Percentiles rank a stretch among this genome's conserved stretches.
phyloP scores from a whole-genome alignment of 768 basidiomycete genomes.

The Amanita jacksonii region DNA sequence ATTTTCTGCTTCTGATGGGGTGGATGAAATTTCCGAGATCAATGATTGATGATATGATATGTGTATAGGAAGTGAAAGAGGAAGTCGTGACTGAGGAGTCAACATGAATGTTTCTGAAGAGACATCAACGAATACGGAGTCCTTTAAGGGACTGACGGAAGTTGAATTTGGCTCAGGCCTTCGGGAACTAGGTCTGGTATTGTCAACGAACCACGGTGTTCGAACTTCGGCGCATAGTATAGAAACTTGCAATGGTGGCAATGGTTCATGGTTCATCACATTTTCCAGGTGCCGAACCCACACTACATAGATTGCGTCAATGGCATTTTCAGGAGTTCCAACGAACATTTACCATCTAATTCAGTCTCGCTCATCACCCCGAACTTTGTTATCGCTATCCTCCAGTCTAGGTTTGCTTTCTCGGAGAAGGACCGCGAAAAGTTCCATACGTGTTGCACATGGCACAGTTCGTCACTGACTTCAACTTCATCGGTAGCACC shows the following conservation, averaged over 20 bases:
- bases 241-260: constrained; percentile 47
- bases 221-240: constrained; percentile 51
- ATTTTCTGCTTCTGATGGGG: background rate
- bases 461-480: constrained; percentile 33
- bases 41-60: constrained; percentile 26
- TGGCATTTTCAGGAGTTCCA: constrained; percentile 2
- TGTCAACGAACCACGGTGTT: constrained; percentile 50
- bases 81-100: constrained; percentile 30
- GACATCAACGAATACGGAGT: constrained; percentile 30
- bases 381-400: constrained; percentile 60
- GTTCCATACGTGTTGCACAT: constrained; percentile 58
- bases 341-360: constrained; percentile 44
- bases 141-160: constrained; percentile 15
- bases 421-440: constrained; percentile 55
- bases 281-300: constrained; percentile 51
- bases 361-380: constrained; percentile 53
- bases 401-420: constrained; percentile 71
- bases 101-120: constrained; percentile 44
- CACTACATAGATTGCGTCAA: constrained; percentile 33
- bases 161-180: constrained; percentile 16
- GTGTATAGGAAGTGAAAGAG: constrained; percentile 27
- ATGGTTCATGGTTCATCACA: constrained; percentile 25
- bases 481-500: constrained; percentile 22
- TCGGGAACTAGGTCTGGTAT: constrained; percentile 15
- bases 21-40: constrained; percentile 23